These are phyloP conservation scores for Desmodesmus armatus DNA, from an alignment of 139 green algal genomes.

Conservation along the genomic window DNA sequence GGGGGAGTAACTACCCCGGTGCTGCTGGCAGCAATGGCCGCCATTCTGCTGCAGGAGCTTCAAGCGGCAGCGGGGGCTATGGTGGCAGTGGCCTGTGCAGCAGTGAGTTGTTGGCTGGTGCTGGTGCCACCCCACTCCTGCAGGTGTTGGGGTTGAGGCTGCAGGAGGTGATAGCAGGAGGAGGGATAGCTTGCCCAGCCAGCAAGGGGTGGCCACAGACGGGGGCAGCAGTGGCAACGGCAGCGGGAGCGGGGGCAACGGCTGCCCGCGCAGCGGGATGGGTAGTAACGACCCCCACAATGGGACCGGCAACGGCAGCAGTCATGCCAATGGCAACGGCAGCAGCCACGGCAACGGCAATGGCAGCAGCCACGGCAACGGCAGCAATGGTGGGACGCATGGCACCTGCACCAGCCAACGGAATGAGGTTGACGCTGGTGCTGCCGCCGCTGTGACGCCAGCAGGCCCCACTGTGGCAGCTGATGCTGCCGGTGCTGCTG, in stretches of 20 bases:
- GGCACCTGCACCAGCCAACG: conserved; percentile 18
- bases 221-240: conserved; percentile 23
- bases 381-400: conserved; percentile 1
- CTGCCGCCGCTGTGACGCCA: conserved; percentile 7
- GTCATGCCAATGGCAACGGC: conserved; percentile 42
- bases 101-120: neutral
- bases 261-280: conserved; percentile 36
- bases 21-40: conserved; percentile 9
- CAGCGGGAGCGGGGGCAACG: conserved; percentile 16
- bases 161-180: too few species aligned
- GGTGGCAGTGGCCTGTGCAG: neutral
- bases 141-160: neutral
- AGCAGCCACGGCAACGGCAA: conserved; percentile 12
- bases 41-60: conserved; percentile 10
- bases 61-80: conserved; percentile 34
- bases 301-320: conserved; percentile 15
- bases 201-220: neutral
- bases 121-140: too few species aligned
- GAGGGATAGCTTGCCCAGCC: neutral
- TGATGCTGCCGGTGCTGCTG: neutral
- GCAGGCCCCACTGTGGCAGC: neutral
- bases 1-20: neutral
- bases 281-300: conserved; percentile 47
- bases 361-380: conserved; percentile 14
- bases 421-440: neutral